Percentiles rank a stretch among this genome's conserved stretches.
Evolutionary conservation across 148 eudicot genomes (phyloP).

Genomic region (Mesembryanthemum crystallinum): DNA sequence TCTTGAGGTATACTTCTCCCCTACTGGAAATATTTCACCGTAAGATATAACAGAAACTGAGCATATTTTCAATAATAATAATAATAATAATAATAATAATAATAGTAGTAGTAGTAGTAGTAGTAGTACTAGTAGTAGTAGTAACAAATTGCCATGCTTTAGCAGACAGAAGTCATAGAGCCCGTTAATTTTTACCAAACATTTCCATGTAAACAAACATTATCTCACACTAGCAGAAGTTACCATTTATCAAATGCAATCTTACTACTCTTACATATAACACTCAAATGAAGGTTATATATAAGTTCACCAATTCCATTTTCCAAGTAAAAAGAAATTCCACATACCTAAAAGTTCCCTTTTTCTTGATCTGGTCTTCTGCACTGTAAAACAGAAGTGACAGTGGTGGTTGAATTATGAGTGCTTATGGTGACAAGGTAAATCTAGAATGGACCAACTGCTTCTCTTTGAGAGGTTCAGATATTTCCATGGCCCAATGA

Average conservation of each 20-base stretch:
- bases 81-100: no score
- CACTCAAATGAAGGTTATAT: not conserved
- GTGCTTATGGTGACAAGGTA: slow-evolving; percentile 16
- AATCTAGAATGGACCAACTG: slow-evolving; percentile 14
- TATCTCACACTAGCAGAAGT: not conserved
- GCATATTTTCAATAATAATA: no score
- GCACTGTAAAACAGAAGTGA: slow-evolving; percentile 20
- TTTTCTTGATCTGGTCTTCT: not conserved
- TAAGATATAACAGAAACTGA: not conserved
- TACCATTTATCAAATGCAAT: not conserved
- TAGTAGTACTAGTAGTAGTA: no score
- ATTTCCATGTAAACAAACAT: not conserved
- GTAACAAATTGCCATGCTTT: not conserved
- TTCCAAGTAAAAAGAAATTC: not conserved
- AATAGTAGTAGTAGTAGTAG: no score
- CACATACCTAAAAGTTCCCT: slow-evolving; percentile 15
- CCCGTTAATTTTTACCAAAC: not conserved
- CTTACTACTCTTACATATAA: not conserved
- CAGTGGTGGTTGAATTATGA: slow-evolving; percentile 5
- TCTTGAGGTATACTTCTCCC: not conserved
- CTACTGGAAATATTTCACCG: no score
- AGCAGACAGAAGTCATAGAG: not conserved
- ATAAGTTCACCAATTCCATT: not conserved
- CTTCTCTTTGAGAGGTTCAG: slow-evolving; percentile 16
- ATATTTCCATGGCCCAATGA: slow-evolving; percentile 22